Base-by-base conservation (phyloP, 768 basidiomycete genomes). In the Boletus tomentosulus region DNA sequence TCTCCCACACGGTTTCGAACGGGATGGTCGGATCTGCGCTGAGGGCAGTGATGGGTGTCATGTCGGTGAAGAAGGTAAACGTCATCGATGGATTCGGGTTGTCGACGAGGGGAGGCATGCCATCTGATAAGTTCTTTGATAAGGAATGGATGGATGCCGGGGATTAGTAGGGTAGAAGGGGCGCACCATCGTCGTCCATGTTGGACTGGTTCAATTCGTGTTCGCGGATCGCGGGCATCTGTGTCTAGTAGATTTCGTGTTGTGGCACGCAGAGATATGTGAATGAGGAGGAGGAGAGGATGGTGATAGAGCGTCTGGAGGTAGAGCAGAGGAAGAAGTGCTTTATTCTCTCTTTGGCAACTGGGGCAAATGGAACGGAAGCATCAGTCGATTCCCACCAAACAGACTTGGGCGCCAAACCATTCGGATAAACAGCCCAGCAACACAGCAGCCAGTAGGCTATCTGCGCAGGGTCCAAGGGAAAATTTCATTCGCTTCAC, bases 21-120 rank as follows among this genome's bases (percentile, higher is more conserved):
- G 64, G 62, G 39, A 57, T 54, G 55, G 66, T 66, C 11, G 70
- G 70, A 62, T 73, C 73, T 50, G 63, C 59, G 27, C 66, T 70
- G 57, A 71, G 68, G 70, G 76, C 80, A 35, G 77, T 77, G 64
- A 78, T 74, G 46, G 82, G 78, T 5, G 78, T 77, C 74, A 82
- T 81, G 62, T 82, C 79, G 27, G 78, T 74, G 63, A 78, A 78
- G 70, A 86, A 85, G n/a, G 83, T 85, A 70, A 80, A 83, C 41
- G 76, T 79, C 74, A 78, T 77, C 30, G 75, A 70, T 55, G 77
- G 73, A 60, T 70, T 73, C 55, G 78, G 79, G 63, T 77, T 76
- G 62, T 84, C 81, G 61, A 82, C 74, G 61, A 78, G 73, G 37
- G 77, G 73, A 8, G 78, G 78, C 76, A 79, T 78, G 16, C 69